phyloP scores from a whole-genome alignment of 345 rosid species.

The Corchorus capsularis region DNA sequence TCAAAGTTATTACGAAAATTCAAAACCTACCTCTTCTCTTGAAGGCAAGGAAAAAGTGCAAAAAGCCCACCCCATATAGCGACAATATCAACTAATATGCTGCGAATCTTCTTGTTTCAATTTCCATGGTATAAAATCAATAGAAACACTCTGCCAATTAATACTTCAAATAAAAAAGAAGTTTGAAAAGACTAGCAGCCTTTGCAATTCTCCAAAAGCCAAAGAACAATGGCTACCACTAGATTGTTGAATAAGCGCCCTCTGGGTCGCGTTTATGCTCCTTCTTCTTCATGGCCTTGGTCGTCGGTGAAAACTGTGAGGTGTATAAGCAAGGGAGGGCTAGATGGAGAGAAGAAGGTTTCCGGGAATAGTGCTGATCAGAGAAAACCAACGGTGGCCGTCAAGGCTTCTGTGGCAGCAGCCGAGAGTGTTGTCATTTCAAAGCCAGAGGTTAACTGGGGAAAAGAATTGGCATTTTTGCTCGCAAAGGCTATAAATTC shows the following conservation, averaged over 20 bases:
- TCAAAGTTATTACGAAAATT: not conserved
- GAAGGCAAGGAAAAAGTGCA: constrained; percentile 20
- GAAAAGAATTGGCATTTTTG: constrained; percentile 30
- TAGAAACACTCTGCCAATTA: not conserved
- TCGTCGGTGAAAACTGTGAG: constrained; percentile 18
- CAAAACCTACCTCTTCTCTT: constrained; percentile 25
- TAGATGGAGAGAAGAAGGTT: constrained; percentile 24
- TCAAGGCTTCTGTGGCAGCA: constrained; percentile 30
- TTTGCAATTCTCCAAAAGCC: not conserved
- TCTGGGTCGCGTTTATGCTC: constrained; percentile 15
- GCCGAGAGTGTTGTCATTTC: constrained; percentile 21
- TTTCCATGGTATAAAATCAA: constrained; percentile 17
- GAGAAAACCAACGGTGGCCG: constrained; percentile 33
- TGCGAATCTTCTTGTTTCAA: constrained; percentile 44
- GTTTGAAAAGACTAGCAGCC: not conserved
- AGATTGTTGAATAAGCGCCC: constrained; percentile 30
- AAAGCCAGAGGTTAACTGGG: constrained; percentile 28
- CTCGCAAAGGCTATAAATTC: constrained; percentile 16
- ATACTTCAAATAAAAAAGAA: not conserved
- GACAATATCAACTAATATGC: constrained; percentile 41
- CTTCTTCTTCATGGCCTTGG: constrained; percentile 25
- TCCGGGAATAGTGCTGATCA: constrained; percentile 18
- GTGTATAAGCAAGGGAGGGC: constrained; percentile 25
- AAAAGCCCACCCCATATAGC: constrained; percentile 15
- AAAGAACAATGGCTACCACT: constrained; percentile 38